Evolutionary conservation across 176 grass and related monocot species (phyloP).

Genomic region (Aegilops sharonensis): DNA sequence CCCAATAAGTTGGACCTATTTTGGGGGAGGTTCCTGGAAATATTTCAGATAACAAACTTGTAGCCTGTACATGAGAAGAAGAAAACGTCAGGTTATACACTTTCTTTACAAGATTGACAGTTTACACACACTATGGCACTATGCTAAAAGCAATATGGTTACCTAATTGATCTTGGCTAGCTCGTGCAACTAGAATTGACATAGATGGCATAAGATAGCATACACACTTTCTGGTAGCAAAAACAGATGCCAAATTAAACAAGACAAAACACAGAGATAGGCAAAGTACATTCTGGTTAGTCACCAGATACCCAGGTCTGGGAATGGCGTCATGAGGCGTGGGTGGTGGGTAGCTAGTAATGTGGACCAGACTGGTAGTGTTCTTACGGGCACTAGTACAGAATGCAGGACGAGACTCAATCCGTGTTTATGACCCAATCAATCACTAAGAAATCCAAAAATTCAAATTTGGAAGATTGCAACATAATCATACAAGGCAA

Average conservation of each 20-base stretch:
- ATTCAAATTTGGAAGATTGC: not conserved
- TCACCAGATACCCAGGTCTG: not conserved
- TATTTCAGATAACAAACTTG: constrained; percentile 77
- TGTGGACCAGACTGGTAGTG: not conserved
- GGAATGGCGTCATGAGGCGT: not conserved
- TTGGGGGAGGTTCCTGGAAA: constrained; percentile 66
- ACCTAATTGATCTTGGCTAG: not conserved
- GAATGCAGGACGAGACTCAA: not conserved
- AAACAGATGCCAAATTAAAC: constrained; percentile 11
- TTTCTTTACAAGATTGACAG: constrained; percentile 1
- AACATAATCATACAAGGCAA: not conserved
- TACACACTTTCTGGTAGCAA: constrained; percentile 16
- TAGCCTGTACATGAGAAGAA: constrained; percentile 52
- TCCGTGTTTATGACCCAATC: not conserved
- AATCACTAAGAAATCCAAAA: not conserved
- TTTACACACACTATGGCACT: not conserved
- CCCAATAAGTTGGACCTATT: constrained; percentile 81
- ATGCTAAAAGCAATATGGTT: constrained; percentile 17
- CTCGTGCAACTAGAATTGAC: not conserved
- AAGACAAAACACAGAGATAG: constrained; percentile 9
- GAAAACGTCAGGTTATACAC: not conserved
- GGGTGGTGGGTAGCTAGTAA: not conserved
- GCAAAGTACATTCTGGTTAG: not conserved
- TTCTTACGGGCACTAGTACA: not conserved
- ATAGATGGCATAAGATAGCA: constrained; percentile 4